Evolutionary conservation across 1,284 basidiomycete genomes (phyloP), one percentile per base, ranked within the genome.

Genomic region (Schizophyllum amplum): DNA sequence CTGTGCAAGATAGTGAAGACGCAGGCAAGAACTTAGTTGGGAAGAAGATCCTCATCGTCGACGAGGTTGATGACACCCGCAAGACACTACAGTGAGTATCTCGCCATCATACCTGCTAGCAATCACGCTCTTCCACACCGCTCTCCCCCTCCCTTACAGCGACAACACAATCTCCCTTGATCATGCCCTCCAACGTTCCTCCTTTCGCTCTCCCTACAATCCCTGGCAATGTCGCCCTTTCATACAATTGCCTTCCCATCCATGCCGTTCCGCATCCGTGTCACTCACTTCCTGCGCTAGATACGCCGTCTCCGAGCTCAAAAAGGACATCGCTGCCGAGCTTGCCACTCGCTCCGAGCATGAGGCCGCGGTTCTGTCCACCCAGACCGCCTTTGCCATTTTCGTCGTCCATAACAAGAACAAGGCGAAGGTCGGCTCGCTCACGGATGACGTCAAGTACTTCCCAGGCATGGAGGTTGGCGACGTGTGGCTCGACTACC

Each of bases 401-500:
- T 98, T 97, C 68, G 94, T 96, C 46, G 94, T 98, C 17, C 94
- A 97, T 74, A 96, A 97, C 78, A 97, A 97, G 75, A 75, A 84
- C 61, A 96, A 96, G 75, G 76, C 79, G 50, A 98, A 98, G 74
- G 70, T 85, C 48, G 92, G 83, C 24, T 71, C 80, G 49, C 72
- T 98, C 51, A 90, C 92, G 7, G 64, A 72, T 4, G 79, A 81
- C 55, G 76, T 82, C 48, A 90, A 87, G 55, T 90, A 90, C 68
- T 90, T 80, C 62, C 74, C 79, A 47, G 87, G 87, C 22, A 78
- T 75, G 51, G 83, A 89, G 54, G 81, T 89, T 13, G 80, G 71
- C 17, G 83, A 90, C 69, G 66, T 82, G 52, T 86, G 83, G 88
- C 73, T 92, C 62, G 87, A 91, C 67, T 92, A 92, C 68, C 89